Evolutionary conservation across 2,329 filamentous ascomycete genomes (phyloP).

Genomic region (Raffaelea albimanens): DNA sequence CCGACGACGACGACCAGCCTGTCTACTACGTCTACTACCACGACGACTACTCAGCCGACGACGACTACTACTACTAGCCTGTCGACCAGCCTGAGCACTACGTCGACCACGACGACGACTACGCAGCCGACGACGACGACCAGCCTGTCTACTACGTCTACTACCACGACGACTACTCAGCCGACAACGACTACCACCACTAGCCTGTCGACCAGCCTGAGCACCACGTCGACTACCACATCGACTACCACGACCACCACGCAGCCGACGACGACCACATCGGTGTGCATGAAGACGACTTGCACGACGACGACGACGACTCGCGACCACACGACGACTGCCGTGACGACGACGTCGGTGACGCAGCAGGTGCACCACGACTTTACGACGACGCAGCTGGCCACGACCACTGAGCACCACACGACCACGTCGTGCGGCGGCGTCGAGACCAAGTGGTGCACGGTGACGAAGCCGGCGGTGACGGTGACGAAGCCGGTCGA

Average conservation of each 20-base stretch:
- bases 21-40: not conserved
- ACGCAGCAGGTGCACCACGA: not conserved
- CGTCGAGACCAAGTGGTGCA: constrained; percentile 30
- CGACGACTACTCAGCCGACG: constrained; percentile 3
- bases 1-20: constrained; percentile 1
- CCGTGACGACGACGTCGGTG: constrained; percentile 5
- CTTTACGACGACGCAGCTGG: constrained; percentile 9
- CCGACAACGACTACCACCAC: not conserved
- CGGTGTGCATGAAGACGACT: not conserved
- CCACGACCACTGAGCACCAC: not conserved
- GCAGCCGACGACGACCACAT: constrained; percentile 11
- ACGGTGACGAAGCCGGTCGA: constrained; percentile 22
- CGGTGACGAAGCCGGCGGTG: constrained; percentile 21
- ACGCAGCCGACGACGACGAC: not conserved
- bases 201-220: constrained; percentile 6
- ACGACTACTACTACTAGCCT: constrained; percentile 3
- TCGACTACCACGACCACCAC: constrained; percentile 8
- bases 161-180: constrained; percentile 6
- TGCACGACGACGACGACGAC: not conserved
- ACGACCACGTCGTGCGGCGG: not conserved
- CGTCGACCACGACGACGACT: constrained; percentile 7
- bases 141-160: constrained; percentile 8
- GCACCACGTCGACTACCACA: constrained; percentile 6
- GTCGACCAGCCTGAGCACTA: too few species aligned
- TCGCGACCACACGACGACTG: not conserved